Percentiles rank a stretch among this genome's conserved stretches.
Conservation (phyloP, 106 monocot genomes). For the Dendrobium officinale region DNA sequence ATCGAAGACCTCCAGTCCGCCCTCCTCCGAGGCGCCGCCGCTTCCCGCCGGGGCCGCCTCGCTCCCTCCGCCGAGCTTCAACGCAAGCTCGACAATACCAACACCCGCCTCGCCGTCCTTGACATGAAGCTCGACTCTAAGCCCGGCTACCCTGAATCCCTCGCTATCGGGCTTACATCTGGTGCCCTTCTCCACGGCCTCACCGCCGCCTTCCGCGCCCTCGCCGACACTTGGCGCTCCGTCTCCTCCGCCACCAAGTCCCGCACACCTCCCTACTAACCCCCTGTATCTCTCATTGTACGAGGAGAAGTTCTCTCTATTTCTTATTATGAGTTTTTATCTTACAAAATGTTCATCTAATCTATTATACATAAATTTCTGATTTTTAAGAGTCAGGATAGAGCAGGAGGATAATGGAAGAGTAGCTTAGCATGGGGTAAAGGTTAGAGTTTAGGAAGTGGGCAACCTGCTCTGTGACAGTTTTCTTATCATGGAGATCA, state of each 20-base stretch:
- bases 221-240: constrained; percentile 29
- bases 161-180: constrained; percentile 49
- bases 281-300: not conserved
- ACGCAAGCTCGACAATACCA: constrained; percentile 65
- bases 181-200: constrained; percentile 18
- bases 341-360: not conserved
- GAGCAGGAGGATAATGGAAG: constrained; percentile 61
- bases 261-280: not conserved
- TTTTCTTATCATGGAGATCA: constrained; percentile 30
- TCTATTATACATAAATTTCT: not conserved
- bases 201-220: constrained; percentile 14
- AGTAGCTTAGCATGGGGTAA: constrained; percentile 94
- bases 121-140: constrained; percentile 75
- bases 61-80: constrained; percentile 21
- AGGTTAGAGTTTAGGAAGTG: constrained; percentile 63
- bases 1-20: constrained; percentile 66
- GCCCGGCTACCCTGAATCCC: constrained; percentile 38
- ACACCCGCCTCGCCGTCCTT: constrained; percentile 57
- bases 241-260: constrained; percentile 22
- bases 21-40: constrained; percentile 40
- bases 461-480: constrained; percentile 26
- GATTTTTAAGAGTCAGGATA: constrained; percentile 20
- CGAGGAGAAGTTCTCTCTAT: not conserved
- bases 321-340: not conserved
- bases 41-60: constrained; percentile 22